Evolutionary conservation across 2,329 filamentous ascomycete genomes (phyloP).

Genomic region (Colletotrichum godetiae): DNA sequence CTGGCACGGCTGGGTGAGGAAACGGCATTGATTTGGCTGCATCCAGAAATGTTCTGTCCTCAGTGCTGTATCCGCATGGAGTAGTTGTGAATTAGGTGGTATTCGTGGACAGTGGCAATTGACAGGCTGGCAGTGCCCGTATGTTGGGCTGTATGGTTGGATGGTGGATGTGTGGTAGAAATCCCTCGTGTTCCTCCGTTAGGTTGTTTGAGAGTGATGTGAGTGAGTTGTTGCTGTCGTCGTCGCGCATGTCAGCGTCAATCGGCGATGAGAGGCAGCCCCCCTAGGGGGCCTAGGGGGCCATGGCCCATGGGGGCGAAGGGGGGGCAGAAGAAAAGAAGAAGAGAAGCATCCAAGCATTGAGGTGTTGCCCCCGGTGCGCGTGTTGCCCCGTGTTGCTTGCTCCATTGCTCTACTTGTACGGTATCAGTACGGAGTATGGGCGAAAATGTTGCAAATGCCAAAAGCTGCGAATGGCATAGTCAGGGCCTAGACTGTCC

Average conservation of each 20-base stretch:
- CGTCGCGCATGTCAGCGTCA: not conserved
- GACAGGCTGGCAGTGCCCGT: not conserved
- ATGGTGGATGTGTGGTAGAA: not conserved
- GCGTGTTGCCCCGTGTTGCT: not conserved
- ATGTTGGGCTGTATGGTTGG: no score
- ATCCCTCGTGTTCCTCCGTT: constrained; percentile 12
- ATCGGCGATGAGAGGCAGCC: not conserved
- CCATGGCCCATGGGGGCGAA: not conserved
- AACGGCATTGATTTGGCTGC: not conserved
- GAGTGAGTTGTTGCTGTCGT: not conserved
- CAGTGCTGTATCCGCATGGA: no score
- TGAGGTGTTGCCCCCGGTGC: not conserved
- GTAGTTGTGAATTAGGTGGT: no score
- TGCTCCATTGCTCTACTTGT: not conserved
- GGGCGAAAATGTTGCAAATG: not conserved
- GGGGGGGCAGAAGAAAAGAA: not conserved
- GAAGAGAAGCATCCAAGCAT: not conserved
- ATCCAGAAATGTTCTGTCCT: not conserved
- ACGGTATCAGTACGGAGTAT: not conserved
- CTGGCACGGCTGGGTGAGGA: not conserved
- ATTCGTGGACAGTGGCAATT: not conserved
- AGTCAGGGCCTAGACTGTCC: constrained; percentile 23
- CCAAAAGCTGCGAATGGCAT: constrained; percentile 10
- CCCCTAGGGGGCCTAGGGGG: no score
- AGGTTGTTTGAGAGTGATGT: constrained; percentile 1